Evolutionary conservation across 2,329 filamentous ascomycete species (phyloP).

Genomic region (Coniochaeta sp.): DNA sequence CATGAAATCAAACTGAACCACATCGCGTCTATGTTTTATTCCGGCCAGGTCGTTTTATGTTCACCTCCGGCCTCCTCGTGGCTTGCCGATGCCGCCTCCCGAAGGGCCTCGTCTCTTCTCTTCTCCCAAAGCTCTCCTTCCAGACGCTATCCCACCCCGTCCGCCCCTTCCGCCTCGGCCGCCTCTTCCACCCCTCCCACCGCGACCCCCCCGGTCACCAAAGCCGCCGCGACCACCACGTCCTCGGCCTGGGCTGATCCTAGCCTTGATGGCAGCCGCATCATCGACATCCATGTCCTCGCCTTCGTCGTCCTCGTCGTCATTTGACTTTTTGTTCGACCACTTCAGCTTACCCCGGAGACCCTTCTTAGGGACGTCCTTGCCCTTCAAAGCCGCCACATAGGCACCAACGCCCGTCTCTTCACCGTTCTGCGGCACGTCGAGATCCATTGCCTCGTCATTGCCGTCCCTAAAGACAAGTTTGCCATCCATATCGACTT

Average conservation of each 20-base stretch:
- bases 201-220: slow-evolving; percentile 20
- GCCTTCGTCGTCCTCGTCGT: slow-evolving; percentile 37
- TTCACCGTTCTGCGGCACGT: slow-evolving; percentile 27
- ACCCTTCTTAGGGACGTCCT: slow-evolving; percentile 57
- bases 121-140: slow-evolving; percentile 4
- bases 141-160: slow-evolving; percentile 21
- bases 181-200: slow-evolving; percentile 27
- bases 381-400: slow-evolving; percentile 61
- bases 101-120: slow-evolving; percentile 2
- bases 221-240: slow-evolving; percentile 20
- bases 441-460: slow-evolving; percentile 54
- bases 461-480: slow-evolving; percentile 58
- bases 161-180: slow-evolving; percentile 19
- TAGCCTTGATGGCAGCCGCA: slow-evolving; percentile 44
- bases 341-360: slow-evolving; percentile 65
- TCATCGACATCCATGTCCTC: slow-evolving; percentile 39
- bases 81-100: not conserved
- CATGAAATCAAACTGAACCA: not conserved
- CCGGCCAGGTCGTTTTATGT: not conserved
- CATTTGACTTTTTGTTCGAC: slow-evolving; percentile 50
- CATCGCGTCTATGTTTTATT: not conserved
- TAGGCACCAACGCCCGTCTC: slow-evolving; percentile 59
- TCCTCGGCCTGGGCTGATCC: slow-evolving; percentile 29
- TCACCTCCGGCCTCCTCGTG: not conserved
- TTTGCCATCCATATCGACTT: slow-evolving; percentile 71